A percentile compares a stretch with the other conserved stretches of the same genome.
Conservation (phyloP, 306 rosid genomes). For the Vachellia pachyceras region DNA sequence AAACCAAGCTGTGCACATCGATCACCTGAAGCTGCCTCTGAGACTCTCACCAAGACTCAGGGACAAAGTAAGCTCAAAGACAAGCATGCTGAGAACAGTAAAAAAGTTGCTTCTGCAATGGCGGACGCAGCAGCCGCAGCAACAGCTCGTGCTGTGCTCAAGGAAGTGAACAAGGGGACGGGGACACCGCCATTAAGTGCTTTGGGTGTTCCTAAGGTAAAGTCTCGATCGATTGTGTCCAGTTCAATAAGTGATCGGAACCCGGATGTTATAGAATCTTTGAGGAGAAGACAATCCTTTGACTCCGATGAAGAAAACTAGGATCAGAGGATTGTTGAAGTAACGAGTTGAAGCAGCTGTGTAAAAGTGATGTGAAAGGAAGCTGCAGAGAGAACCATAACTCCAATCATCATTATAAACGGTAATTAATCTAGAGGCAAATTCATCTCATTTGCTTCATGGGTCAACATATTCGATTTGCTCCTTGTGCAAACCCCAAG, state of each 20-base stretch:
- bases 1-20: conserved; percentile 41
- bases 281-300: conserved; percentile 68
- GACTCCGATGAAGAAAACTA: conserved; percentile 77
- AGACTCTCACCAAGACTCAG: conserved; percentile 35
- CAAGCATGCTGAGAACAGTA: conserved; percentile 39
- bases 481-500: too few relatives aligned
- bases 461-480: too few relatives aligned
- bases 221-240: conserved; percentile 45
- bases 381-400: too few relatives aligned
- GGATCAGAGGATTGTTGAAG: conserved; percentile 69
- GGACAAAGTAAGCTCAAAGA: conserved; percentile 26
- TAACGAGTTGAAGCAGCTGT: too few relatives aligned
- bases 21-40: conserved; percentile 47
- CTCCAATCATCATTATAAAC: too few relatives aligned
- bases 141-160: conserved; percentile 79
- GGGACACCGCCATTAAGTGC: conserved; percentile 66
- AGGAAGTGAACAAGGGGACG: conserved; percentile 74
- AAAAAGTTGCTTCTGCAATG: conserved; percentile 75
- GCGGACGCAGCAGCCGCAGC: conserved; percentile 86
- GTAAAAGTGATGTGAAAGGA: too few relatives aligned
- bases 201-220: conserved; percentile 71
- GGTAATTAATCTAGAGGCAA: too few relatives aligned
- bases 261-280: conserved; percentile 58
- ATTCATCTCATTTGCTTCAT: too few relatives aligned
- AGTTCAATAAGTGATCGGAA: conserved; percentile 41